Evolutionary conservation across 208 protist species (phyloP), one percentile per base, ranked within the genome.

Genomic region (Trypanosoma congolense): DNA sequence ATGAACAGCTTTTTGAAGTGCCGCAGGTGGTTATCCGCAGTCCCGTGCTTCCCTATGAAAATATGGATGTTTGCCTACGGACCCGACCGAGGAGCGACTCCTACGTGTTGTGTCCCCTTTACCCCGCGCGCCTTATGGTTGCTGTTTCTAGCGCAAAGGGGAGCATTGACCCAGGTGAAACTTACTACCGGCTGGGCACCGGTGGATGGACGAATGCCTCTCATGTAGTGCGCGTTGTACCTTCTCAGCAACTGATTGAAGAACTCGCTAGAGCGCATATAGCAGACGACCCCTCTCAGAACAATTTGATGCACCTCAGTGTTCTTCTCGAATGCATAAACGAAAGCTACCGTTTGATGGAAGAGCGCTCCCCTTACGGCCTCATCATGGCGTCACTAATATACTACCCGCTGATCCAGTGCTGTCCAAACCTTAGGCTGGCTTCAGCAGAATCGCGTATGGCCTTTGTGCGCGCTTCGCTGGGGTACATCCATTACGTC

Each of bases 121-220:
- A 83, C 56, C 55, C 76, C 25, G 78, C 70, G 1, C 57, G 67
- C 4, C 63, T 92, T 10, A 77, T 90, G 55, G 65, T 81, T 44
- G 75, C 87, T 22, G 76, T 92, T 58, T 77, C 76, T 28, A 71
- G 61, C 31, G 73, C 81, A n/a, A 72, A 60, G 21, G 75, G 70
- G 38, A 73, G 30, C 4, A 61, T 74, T 26, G 79, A 86, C 35
- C 50, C 66, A 35, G 56, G 33, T 29, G 49, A 57, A 24, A 65
- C 65, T n/a, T 92, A 85, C 61, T 92, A 85, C 54, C 61, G 85
- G 18, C 62, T 90, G 16, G 53, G 65, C 52, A 77, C 45, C 25
- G 85, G 85, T 53, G 85, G 85, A 9, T 92, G 85, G 85, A 80
- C 87, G 42, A 75, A 81, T 56, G 56, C 74, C 36, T 51, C 62